These are phyloP conservation scores for Lentinula sp. DNA, from an alignment of 768 basidiomycete genomes.

Conservation along the genomic window DNA sequence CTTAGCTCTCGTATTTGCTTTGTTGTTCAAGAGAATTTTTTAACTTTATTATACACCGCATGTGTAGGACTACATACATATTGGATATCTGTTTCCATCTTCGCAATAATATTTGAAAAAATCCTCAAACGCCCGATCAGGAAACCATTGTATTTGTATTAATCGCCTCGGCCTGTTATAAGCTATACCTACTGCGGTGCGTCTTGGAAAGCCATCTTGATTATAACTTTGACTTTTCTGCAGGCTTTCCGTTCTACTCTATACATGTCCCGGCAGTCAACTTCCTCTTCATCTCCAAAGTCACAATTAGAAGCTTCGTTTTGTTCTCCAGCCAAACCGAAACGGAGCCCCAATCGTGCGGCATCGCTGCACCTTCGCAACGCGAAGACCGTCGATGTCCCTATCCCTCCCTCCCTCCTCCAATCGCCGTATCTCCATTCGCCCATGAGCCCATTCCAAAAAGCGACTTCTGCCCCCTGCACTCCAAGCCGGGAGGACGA, in stretches of 20 bases:
- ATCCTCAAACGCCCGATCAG: neutral
- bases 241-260: neutral
- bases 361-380: neutral
- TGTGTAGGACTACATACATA: conserved; percentile 3
- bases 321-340: neutral
- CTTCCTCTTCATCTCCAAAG: neutral
- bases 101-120: neutral
- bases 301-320: neutral
- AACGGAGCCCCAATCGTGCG: neutral
- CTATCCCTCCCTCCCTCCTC: conserved; percentile 53
- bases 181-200: neutral
- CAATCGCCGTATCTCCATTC: conserved; percentile 46
- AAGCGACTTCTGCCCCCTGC: conserved; percentile 23
- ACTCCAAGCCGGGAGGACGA: conserved; percentile 47
- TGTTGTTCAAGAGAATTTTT: conserved; percentile 57
- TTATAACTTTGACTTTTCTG: neutral
- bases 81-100: neutral
- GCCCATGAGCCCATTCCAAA: conserved; percentile 44
- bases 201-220: neutral
- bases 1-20: conserved; percentile 59
- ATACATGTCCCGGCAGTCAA: neutral
- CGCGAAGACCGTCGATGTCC: conserved; percentile 26
- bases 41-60: conserved; percentile 18
- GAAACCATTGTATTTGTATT: neutral
- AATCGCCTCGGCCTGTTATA: neutral